These are phyloP conservation scores for Pseudocercospora cruenta DNA, from an alignment of 2,329 filamentous ascomycete genomes.

Conservation along the genomic window DNA sequence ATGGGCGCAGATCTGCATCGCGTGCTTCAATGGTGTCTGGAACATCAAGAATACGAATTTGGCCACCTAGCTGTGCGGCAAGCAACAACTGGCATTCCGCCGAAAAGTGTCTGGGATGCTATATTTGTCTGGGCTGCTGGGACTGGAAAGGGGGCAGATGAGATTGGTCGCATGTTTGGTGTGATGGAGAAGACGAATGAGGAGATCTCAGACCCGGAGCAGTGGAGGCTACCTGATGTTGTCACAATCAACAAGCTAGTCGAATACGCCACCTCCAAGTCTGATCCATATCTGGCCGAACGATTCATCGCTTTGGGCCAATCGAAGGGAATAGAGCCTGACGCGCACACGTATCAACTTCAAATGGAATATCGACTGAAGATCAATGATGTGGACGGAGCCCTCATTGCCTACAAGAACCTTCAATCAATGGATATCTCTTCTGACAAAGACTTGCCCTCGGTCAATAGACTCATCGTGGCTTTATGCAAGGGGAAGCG, in stretches of 20 bases:
- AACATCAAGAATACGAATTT: constrained; percentile 63
- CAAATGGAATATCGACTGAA: constrained; percentile 77
- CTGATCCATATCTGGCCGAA: constrained; percentile 73
- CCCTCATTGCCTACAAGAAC: constrained; percentile 66
- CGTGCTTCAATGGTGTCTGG: constrained; percentile 31
- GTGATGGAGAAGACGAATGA: constrained; percentile 56
- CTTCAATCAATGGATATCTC: constrained; percentile 62
- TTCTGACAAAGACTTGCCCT: constrained; percentile 62
- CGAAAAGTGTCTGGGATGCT: constrained; percentile 64
- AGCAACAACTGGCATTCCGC: constrained; percentile 33
- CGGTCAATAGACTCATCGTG: constrained; percentile 73
- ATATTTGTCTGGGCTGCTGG: constrained; percentile 76
- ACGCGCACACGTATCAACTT: constrained; percentile 72
- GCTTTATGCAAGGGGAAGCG: constrained; percentile 65
- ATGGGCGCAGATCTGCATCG: constrained; percentile 3
- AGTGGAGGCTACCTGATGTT: constrained; percentile 62
- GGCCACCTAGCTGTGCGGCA: constrained; percentile 61
- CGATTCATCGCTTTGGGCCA: constrained; percentile 70
- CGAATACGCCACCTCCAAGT: constrained; percentile 68
- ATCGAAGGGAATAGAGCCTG: constrained; percentile 66
- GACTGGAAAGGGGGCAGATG: constrained; percentile 70
- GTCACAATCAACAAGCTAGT: constrained; percentile 78
- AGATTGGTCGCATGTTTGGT: constrained; percentile 72
- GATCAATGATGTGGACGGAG: constrained; percentile 71
- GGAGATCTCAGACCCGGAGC: constrained; percentile 45